These are phyloP conservation scores for Fusarium subtropicale DNA, from an alignment of 2,329 filamentous ascomycete genomes.

Conservation along the genomic window DNA sequence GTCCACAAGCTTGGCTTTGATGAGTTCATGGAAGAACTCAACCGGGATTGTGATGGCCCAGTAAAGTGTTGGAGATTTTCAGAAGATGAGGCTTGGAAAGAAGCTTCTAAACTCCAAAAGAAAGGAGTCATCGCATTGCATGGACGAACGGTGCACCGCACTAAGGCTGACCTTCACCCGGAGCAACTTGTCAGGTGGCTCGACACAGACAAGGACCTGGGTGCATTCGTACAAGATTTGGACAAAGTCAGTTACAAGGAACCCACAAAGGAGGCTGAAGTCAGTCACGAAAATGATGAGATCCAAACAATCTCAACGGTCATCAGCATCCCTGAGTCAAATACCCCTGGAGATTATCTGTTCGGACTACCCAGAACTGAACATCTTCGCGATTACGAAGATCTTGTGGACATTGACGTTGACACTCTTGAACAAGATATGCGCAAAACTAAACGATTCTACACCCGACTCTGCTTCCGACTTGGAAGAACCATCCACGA, in stretches of 20 bases:
- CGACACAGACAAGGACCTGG: constrained; percentile 3
- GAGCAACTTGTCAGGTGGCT: constrained; percentile 41
- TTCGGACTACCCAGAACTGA: constrained; percentile 32
- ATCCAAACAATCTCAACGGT: constrained; percentile 30
- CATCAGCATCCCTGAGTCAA: constrained; percentile 14
- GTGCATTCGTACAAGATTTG: not conserved
- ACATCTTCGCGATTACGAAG: constrained; percentile 19
- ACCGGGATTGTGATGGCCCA: constrained; percentile 33
- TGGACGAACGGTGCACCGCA: not conserved
- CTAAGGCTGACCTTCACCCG: constrained; percentile 28
- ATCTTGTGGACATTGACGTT: not conserved
- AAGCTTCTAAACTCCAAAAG: not conserved
- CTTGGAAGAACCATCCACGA: constrained; percentile 52
- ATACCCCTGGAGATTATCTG: constrained; percentile 25
- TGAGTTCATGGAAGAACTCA: constrained; percentile 43
- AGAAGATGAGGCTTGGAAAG: constrained; percentile 27
- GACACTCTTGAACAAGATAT: not conserved
- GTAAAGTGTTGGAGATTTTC: constrained; percentile 44
- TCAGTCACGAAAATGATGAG: constrained; percentile 5
- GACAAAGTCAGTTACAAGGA: not conserved
- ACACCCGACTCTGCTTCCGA: constrained; percentile 52
- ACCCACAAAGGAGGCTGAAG: not conserved
- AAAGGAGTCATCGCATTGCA: not conserved
- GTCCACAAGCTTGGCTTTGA: constrained; percentile 29
- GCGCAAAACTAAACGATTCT: constrained; percentile 35